Evolutionary conservation across 23 red algal genomes (phyloP), one percentile per base, ranked within the genome.

Genomic region (Gracilariopsis chorda): DNA sequence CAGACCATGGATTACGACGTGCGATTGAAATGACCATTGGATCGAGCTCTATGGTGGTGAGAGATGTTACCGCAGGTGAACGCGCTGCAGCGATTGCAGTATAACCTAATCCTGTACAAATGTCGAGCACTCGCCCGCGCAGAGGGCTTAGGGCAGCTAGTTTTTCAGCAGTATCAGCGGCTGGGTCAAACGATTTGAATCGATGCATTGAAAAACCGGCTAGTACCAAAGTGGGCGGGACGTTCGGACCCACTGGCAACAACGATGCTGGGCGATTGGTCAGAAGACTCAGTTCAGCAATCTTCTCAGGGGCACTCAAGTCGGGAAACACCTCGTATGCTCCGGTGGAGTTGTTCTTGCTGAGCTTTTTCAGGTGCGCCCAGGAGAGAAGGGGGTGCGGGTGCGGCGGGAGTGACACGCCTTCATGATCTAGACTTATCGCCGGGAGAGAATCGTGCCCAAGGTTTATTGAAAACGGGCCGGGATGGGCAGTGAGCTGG

Each of bases 51-150:
- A 95, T 82, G 11, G 93, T 95, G 42, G 53, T 57, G 4, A 93
- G 77, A 48, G 33, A 23, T 1, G 23, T 45, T 2, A 91, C 87
- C 7, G 24, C 12, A 8, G 0, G 7, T 30, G 60, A 46, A 9
- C 69, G 36, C 37, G 77, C 90, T 8, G 86, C 46, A 7, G 78
- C 85, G 14, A 95, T 83, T 1, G 84, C 84, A 42, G 93, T 95
- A 33, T 95, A 95, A 7, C 93, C 93, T 35, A 95, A 39, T 3
- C 93, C 93, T 7, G 93, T 95, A 42, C 93, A 88, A 28, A 95
- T 63, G 69, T 95, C 93, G 8, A 95, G 55, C 35, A 91, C 81
- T 44, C 48, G 45, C 20, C 81, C 90, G 8, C 51, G 29, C 36
- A 82, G 14, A 3, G 9, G 2, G 36, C 70, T 71, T 3, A 95